These are phyloP conservation scores for Solanum ossicruentum DNA, from an alignment of 257 asterid species.

Conservation along the genomic window DNA sequence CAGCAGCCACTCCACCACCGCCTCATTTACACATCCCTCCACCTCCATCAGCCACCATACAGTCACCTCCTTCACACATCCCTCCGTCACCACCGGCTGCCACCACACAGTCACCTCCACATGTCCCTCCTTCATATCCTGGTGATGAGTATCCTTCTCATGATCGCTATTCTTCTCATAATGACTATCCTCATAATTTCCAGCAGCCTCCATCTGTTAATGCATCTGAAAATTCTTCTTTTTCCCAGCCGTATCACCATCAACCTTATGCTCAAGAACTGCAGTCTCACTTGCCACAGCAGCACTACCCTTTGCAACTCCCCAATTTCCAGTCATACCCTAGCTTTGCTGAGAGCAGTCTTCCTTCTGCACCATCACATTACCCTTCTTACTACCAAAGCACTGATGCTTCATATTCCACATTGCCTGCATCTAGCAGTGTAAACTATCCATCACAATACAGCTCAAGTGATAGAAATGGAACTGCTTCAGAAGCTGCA, in stretches of 20 bases:
- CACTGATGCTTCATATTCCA: conserved; percentile 36
- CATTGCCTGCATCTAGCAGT: conserved; percentile 24
- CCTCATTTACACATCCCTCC: conserved; percentile 13
- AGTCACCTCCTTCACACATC: conserved; percentile 16
- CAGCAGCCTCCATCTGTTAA: conserved; percentile 32
- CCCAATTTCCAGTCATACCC: conserved; percentile 84
- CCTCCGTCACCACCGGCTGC: conserved; percentile 15
- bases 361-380: conserved; percentile 59
- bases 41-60: conserved; percentile 18
- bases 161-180: conserved; percentile 4
- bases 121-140: conserved; percentile 6
- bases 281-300: conserved; percentile 33
- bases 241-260: conserved; percentile 43
- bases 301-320: conserved; percentile 36
- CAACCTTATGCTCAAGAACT: conserved; percentile 35
- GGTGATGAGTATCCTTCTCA: conserved; percentile 14
- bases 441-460: conserved; percentile 36
- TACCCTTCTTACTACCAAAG: conserved; percentile 56
- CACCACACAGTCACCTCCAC: conserved; percentile 24
- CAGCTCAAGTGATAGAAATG: conserved; percentile 30
- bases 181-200: conserved; percentile 11
- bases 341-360: conserved; percentile 61
- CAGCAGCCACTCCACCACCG: conserved; percentile 20
- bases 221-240: conserved; percentile 27
- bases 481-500: conserved; percentile 28